Base-by-base conservation (phyloP, 148 eudicot species). In the Vaccinium vitisidaea region DNA sequence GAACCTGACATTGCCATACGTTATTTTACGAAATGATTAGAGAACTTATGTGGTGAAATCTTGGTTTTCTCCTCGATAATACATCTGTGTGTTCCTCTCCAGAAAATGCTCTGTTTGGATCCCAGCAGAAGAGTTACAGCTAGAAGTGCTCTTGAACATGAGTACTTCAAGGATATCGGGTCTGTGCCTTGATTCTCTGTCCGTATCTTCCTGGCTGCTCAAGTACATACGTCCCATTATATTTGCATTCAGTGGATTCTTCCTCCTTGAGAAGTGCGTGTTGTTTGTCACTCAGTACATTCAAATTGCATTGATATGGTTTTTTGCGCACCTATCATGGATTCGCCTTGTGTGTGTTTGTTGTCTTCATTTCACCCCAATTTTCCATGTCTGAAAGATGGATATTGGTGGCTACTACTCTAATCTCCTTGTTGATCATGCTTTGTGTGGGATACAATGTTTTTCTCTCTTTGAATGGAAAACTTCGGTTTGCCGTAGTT, bases 101-200 rank as follows among this genome's bases (percentile, higher is more conserved):
- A 96, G 99, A 96, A 94, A 94, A 94, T 96, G 99, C 95, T 96
- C 30, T 82, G 87, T 89, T 84, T 96, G 91, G 98, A 96, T 86
- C 99, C 99, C 55, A 92, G 94, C 92, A 91, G 84, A 91, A 96
- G 99, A 89, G 90, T 93, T 79, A 93, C 99, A 10, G 99, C 99
- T 16, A 92, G 94, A 88, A 86, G 86, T 84, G 99, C 98, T n/a
- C 95, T 95, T 55, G 92, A 94, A 86, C 98, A 95, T 70, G 98
- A 95, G 84, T 95, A 95, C 92, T 95, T 95, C 89, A 94, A 92
- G 89, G 96, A 95, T 88, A 85, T 92, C 32, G 96, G 90, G 30
- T 86, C 81, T 36, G 94, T 92, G 27, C 95, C 95, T 74, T 96
- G 88, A 91, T 85, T 77, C 48, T 36, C 58, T 79, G 43, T 50